Evolutionary conservation across 148 eudicot genomes (phyloP).

Genomic region (Chenopodium formosanum): DNA sequence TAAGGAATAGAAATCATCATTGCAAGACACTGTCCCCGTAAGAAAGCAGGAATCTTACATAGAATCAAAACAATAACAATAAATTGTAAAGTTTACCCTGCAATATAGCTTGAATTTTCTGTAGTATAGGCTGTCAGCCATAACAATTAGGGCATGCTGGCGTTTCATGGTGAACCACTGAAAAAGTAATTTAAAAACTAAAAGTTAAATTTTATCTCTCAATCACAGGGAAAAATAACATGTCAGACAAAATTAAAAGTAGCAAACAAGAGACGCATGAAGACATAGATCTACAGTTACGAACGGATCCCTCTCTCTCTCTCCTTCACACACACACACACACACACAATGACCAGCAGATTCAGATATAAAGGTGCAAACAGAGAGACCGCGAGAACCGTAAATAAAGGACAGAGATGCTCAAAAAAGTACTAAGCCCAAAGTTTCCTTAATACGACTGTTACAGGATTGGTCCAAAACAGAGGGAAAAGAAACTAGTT

Average conservation of each 20-base stretch:
- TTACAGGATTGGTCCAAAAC: too few species aligned
- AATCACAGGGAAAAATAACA: constrained; percentile 7
- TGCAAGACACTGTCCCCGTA: not conserved
- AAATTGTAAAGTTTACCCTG: constrained; percentile 43
- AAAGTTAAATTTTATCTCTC: not conserved
- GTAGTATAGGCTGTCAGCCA: constrained; percentile 60
- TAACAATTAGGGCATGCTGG: constrained; percentile 50
- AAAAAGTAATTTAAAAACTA: not conserved
- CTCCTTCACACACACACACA: too few species aligned
- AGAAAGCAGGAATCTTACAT: not conserved
- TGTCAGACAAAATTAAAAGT: not conserved
- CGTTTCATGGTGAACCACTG: constrained; percentile 71
- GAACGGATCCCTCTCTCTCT: too few species aligned
- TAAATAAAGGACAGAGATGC: too few species aligned
- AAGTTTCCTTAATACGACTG: too few species aligned
- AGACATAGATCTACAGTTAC: not conserved
- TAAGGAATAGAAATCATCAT: not conserved
- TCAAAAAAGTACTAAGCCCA: too few species aligned
- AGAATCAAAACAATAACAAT: constrained; percentile 17
- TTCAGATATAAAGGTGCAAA: too few species aligned
- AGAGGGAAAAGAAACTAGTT: too few species aligned
- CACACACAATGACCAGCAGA: too few species aligned
- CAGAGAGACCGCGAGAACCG: too few species aligned
- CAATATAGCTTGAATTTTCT: constrained; percentile 52
- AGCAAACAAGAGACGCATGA: not conserved